phyloP scores from a whole-genome alignment of 1,284 basidiomycete genomes.

The Phenoliferia sp. region DNA sequence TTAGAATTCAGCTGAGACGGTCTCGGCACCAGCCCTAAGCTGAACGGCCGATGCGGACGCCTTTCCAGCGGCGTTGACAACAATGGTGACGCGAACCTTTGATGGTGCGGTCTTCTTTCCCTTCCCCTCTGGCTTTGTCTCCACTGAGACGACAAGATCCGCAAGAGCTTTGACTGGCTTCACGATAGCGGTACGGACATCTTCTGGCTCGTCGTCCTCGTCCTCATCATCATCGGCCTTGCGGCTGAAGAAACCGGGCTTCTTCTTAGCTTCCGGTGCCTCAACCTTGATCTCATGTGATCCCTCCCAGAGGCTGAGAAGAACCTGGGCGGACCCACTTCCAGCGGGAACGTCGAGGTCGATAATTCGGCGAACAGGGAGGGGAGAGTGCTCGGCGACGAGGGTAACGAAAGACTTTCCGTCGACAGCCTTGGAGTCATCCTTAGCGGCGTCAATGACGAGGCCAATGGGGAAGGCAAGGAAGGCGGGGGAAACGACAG shows the following conservation, averaged over 20 bases:
- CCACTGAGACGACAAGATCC: constrained; percentile 54
- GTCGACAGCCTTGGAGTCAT: constrained; percentile 44
- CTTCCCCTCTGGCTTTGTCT: constrained; percentile 6
- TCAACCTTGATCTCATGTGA: constrained; percentile 73
- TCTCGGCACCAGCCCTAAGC: constrained; percentile 25
- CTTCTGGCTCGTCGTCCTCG: constrained; percentile 48
- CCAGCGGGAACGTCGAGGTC: constrained; percentile 63
- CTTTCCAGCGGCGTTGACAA: constrained; percentile 48
- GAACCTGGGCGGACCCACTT: constrained; percentile 51
- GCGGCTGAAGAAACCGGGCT: constrained; percentile 14
- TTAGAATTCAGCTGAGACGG: constrained; percentile 17
- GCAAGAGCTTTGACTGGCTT: constrained; percentile 60
- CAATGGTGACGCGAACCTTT: constrained; percentile 31
- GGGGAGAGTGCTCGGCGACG: constrained; percentile 57
- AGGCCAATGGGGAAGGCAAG: constrained; percentile 71
- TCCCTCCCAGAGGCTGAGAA: constrained; percentile 84
- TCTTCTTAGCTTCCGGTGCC: constrained; percentile 42
- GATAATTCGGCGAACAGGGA: constrained; percentile 69
- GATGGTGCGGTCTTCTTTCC: constrained; percentile 11
- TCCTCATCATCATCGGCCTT: constrained; percentile 48
- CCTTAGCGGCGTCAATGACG: constrained; percentile 56
- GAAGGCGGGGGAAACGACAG: constrained; percentile 49
- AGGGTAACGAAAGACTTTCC: constrained; percentile 52
- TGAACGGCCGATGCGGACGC: constrained; percentile 53
- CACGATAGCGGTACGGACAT: constrained; percentile 63